A percentile compares a stretch with the other conserved stretches of the same genome.
Conservation (phyloP, 2,329 filamentous ascomycete species). For the Ceratocystis huliohia region DNA sequence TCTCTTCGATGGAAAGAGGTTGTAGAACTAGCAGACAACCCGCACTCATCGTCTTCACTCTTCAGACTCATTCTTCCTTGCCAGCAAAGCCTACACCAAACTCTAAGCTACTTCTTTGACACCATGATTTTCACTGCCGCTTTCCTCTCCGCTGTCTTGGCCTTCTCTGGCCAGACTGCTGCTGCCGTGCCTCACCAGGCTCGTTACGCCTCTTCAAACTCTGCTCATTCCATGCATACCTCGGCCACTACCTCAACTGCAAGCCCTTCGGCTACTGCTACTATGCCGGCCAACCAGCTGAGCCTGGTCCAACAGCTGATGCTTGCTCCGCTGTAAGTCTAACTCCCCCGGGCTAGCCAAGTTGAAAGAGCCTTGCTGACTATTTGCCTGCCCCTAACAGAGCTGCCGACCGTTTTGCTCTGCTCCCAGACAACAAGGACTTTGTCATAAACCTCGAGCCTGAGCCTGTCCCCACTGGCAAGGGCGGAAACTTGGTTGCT, state of each 20-base stretch:
- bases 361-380: not conserved
- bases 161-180: slow-evolving; percentile 29
- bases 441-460: slow-evolving; percentile 37
- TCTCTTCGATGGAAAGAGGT: not conserved
- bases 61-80: not conserved
- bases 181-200: slow-evolving; percentile 24
- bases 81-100: slow-evolving; percentile 23
- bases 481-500: slow-evolving; percentile 32
- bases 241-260: not conserved
- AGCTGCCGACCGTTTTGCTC: slow-evolving; percentile 31
- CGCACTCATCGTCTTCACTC: not conserved
- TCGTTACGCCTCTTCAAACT: slow-evolving; percentile 15
- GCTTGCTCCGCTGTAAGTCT: slow-evolving; percentile 20
- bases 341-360: not conserved
- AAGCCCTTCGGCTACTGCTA: not conserved
- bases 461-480: slow-evolving; percentile 35
- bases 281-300: slow-evolving; percentile 22
- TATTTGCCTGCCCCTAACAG: slow-evolving; percentile 21
- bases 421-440: slow-evolving; percentile 31
- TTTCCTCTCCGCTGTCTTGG: slow-evolving; percentile 31
- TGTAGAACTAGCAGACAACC: not conserved
- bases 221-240: not conserved
- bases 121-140: slow-evolving; percentile 30
- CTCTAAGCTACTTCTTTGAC: slow-evolving; percentile 12
- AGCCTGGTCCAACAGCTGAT: slow-evolving; percentile 26